Evolutionary conservation across 1,139 yeast genomes (phyloP), one percentile per base, ranked within the genome.

Genomic region (Nadsonia commutata): DNA sequence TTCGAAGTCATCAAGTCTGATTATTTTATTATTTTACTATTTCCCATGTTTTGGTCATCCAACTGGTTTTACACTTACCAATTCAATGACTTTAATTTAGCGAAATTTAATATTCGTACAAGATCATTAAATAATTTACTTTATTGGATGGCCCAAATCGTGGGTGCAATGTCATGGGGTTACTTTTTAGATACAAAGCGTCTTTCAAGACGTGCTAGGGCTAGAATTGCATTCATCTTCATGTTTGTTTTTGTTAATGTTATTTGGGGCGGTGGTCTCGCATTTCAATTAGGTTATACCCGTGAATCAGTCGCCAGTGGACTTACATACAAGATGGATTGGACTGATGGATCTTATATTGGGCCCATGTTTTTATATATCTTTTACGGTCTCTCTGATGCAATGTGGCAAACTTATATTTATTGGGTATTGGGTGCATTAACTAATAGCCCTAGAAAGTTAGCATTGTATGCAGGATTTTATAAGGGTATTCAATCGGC

Each of bases 51-150:
- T 57, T 72, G 73, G 53, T 68, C 77, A 18, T 72, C 80, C 37
- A 76, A 76, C 64, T 75, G 78, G 77, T 76, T 75, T 62, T 74
- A 74, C 64, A 72, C 80, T 39, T 76, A 76, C 58, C 80, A 76
- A 58, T 75, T 73, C 52, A 74, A 74, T 55, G 73, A 72, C 48
- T 67, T 71, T 56, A 76, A 76, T 56, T 73, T 71, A 36, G 73
- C 73, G 19, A 65, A 72, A 48, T 76, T 76, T 60, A 74, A 70
- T 55, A 60, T 75, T 45, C 67, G 80, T 57, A 72, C 81, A 22
- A 68, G 81, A 55, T 71, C 81, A 2, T 66, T 76, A 53, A 76
- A 76, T 62, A 71, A 76, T 19, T 64, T 75, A 45, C 68, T 76
- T 45, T 76, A 75, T 61, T 76, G 80, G 80, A 56, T 71, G 44